Percentiles rank a stretch among this genome's conserved stretches.
phyloP scores from a whole-genome alignment of 495 filamentous ascomycete genomes.

The Neurospora sp. region DNA sequence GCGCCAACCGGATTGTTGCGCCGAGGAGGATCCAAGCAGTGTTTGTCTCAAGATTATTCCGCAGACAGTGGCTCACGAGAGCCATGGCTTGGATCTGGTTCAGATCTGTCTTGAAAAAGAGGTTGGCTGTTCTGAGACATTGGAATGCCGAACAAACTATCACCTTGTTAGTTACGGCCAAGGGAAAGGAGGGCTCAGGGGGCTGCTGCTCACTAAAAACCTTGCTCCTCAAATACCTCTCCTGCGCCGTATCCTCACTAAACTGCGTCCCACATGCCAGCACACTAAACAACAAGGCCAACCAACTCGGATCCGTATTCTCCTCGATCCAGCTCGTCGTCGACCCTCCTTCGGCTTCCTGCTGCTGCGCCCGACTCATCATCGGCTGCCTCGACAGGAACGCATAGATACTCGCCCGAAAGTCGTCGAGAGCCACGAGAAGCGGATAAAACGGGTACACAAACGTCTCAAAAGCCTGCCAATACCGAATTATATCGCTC shows the following conservation, averaged over 20 bases:
- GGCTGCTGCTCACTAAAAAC: neutral
- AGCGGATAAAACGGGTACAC: neutral
- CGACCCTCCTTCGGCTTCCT: neutral
- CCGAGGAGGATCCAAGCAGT: neutral
- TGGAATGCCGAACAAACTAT: neutral
- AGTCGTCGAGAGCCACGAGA: neutral
- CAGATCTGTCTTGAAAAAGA: constrained; percentile 1
- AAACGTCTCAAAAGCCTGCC: constrained; percentile 1
- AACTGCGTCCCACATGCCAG: constrained; percentile 1
- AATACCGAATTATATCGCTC: neutral
- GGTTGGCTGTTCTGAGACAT: neutral
- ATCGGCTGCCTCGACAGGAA: neutral
- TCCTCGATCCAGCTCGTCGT: neutral
- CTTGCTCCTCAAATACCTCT: neutral
- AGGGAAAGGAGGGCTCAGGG: neutral
- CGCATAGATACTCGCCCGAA: neutral
- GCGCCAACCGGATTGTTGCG: neutral
- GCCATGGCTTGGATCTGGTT: constrained; percentile 4
- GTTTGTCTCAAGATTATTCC: neutral
- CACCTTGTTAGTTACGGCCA: neutral
- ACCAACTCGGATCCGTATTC: neutral
- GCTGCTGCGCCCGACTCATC: neutral
- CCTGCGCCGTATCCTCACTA: neutral
- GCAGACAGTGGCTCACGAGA: neutral
- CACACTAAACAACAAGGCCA: neutral